A percentile compares a stretch with the other conserved stretches of the same genome.
phyloP scores from a whole-genome alignment of 208 protist genomes.

The Paratrypanosoma confusum region DNA sequence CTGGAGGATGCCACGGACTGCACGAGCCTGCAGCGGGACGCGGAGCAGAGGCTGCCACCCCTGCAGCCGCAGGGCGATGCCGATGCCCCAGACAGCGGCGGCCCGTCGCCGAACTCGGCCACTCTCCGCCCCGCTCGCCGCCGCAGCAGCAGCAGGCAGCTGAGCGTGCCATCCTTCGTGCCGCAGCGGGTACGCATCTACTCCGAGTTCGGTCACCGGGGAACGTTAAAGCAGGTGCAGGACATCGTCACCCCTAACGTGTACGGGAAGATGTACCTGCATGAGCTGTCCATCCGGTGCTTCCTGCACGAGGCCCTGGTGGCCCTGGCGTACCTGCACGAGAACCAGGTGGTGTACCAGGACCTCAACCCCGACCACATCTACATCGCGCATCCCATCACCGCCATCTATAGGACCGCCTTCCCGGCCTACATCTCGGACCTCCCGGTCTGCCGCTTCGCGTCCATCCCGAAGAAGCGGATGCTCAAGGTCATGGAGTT shows the following conservation, averaged over 20 bases:
- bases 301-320: conserved; percentile 75
- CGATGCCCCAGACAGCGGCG: neutral
- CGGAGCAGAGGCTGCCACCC: conserved; percentile 12
- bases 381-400: conserved; percentile 34
- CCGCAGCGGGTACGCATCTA: conserved; percentile 71
- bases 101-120: conserved; percentile 3
- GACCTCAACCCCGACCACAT: conserved; percentile 62
- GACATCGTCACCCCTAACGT: conserved; percentile 28
- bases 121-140: neutral
- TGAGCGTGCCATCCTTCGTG: too few species aligned
- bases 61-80: conserved; percentile 1
- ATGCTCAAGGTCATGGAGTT: conserved; percentile 19
- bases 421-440: conserved; percentile 79
- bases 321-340: conserved; percentile 67
- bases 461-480: conserved; percentile 16
- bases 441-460: conserved; percentile 31
- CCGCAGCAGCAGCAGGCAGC: neutral
- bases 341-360: conserved; percentile 47
- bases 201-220: conserved; percentile 51
- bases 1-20: conserved; percentile 23
- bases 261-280: conserved; percentile 40
- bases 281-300: conserved; percentile 58
- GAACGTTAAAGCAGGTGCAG: conserved; percentile 39
- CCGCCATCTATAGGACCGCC: conserved; percentile 33
- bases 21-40: conserved; percentile 2